Evolutionary conservation across 1,284 basidiomycete genomes (phyloP).

Genomic region (Quambalaria eucalypti): DNA sequence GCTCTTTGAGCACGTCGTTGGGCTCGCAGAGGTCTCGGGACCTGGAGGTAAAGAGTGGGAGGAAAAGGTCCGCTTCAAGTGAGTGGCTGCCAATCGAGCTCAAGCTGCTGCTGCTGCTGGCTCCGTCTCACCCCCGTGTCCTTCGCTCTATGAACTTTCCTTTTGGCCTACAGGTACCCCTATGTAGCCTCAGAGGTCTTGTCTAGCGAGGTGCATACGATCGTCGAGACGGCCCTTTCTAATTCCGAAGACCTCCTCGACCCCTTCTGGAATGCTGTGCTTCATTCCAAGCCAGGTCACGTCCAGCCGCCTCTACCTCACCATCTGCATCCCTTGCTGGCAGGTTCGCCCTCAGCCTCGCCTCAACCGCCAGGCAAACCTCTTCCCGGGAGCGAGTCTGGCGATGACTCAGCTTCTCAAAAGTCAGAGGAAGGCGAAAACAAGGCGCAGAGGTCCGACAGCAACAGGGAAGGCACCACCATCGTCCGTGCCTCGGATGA

Average conservation of each 20-base stretch:
- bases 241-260: slow-evolving; percentile 55
- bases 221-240: slow-evolving; percentile 77
- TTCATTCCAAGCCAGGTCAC: slow-evolving; percentile 59
- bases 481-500: slow-evolving; percentile 27
- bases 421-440: background rate
- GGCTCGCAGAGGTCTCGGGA: slow-evolving; percentile 69
- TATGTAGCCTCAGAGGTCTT: slow-evolving; percentile 91
- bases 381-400: background rate
- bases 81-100: slow-evolving; percentile 6
- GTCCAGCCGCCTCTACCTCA: slow-evolving; percentile 34
- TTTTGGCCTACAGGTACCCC: slow-evolving; percentile 63
- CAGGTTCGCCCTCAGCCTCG: background rate
- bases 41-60: slow-evolving; percentile 46
- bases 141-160: too few species aligned
- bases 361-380: background rate
- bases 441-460: background rate
- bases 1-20: slow-evolving; percentile 72
- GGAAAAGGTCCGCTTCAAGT: slow-evolving; percentile 46
- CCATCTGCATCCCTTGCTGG: slow-evolving; percentile 41
- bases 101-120: background rate
- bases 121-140: slow-evolving; percentile 7
- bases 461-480: background rate
- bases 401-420: too few species aligned
- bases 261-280: slow-evolving; percentile 80
- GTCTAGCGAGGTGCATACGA: slow-evolving; percentile 88